phyloP scores from a whole-genome alignment of 306 rosid species.

The Dryas octopetala region DNA sequence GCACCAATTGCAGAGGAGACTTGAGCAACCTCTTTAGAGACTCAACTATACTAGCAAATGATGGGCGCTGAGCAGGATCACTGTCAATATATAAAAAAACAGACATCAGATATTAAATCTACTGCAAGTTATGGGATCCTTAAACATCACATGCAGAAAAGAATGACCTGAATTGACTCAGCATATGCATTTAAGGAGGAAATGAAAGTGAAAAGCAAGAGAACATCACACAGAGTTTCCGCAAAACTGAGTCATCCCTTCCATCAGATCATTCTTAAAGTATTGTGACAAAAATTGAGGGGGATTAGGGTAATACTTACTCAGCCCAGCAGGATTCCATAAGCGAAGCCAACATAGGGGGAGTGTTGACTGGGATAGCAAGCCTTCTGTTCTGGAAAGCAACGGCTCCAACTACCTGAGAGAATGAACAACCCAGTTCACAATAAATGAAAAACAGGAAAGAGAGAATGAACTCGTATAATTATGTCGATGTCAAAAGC shows the following conservation, averaged over 20 bases:
- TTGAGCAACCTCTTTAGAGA: constrained; percentile 82
- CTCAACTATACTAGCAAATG: constrained; percentile 61
- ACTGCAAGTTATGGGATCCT: no score
- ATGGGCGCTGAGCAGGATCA: constrained; percentile 75
- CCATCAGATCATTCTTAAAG: neutral
- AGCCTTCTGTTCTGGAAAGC: constrained; percentile 96
- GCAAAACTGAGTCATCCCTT: neutral
- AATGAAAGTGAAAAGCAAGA: no score
- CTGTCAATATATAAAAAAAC: constrained; percentile 41
- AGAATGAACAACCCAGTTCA: constrained; percentile 17
- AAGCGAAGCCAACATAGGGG: constrained; percentile 74
- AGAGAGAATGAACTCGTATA: neutral
- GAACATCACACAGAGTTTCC: no score
- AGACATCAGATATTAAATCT: constrained; percentile 20
- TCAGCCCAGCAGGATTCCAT: constrained; percentile 97
- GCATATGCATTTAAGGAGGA: no score
- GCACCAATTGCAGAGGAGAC: constrained; percentile 70
- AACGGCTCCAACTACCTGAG: constrained; percentile 95
- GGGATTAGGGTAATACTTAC: constrained; percentile 46
- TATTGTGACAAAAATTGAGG: neutral
- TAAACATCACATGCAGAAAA: no score
- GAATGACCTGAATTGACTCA: no score
- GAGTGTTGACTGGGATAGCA: constrained; percentile 62
- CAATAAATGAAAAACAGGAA: neutral
- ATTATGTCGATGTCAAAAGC: neutral